A percentile compares a stretch with the other conserved stretches of the same genome.
Conservation (phyloP, 2,329 filamentous ascomycete species). For the Coleophoma cylindrospora region DNA sequence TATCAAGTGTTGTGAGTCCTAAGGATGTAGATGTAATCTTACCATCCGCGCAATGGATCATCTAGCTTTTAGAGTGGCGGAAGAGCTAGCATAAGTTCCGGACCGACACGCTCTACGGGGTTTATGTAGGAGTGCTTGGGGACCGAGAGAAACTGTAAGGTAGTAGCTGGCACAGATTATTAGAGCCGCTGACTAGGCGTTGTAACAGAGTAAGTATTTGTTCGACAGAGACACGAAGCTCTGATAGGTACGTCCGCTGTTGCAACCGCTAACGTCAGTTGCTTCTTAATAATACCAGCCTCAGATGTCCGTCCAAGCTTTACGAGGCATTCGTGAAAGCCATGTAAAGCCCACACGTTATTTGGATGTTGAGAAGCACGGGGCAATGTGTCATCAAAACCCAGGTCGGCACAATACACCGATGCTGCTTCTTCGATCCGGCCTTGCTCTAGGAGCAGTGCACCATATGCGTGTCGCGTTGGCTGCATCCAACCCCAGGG, state of each 20-base stretch:
- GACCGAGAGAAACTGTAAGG: neutral
- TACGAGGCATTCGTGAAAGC: slow-evolving; percentile 64
- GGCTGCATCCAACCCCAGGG: slow-evolving; percentile 81
- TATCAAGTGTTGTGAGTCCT: no score
- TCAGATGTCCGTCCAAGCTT: slow-evolving; percentile 45
- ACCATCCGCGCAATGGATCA: no score
- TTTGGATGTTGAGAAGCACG: slow-evolving; percentile 62
- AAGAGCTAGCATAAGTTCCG: no score
- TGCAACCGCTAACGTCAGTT: slow-evolving; percentile 46
- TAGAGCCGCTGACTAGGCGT: neutral
- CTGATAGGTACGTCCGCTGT: slow-evolving; percentile 54
- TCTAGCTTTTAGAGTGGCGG: no score
- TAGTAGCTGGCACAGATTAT: neutral
- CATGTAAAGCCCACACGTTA: slow-evolving; percentile 73
- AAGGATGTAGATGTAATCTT: no score
- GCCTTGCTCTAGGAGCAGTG: slow-evolving; percentile 63
- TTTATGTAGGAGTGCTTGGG: no score
- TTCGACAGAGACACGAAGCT: slow-evolving; percentile 53
- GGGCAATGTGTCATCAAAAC: slow-evolving; percentile 53
- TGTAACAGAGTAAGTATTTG: slow-evolving; percentile 2
- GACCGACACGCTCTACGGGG: no score
- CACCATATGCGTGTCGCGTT: slow-evolving; percentile 64
- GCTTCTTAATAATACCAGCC: slow-evolving; percentile 39
- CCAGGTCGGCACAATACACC: slow-evolving; percentile 58
- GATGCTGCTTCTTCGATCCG: slow-evolving; percentile 47